These are phyloP conservation scores for Collybiopsis luxurians DNA, from an alignment of 768 basidiomycete genomes.

Conservation along the genomic window DNA sequence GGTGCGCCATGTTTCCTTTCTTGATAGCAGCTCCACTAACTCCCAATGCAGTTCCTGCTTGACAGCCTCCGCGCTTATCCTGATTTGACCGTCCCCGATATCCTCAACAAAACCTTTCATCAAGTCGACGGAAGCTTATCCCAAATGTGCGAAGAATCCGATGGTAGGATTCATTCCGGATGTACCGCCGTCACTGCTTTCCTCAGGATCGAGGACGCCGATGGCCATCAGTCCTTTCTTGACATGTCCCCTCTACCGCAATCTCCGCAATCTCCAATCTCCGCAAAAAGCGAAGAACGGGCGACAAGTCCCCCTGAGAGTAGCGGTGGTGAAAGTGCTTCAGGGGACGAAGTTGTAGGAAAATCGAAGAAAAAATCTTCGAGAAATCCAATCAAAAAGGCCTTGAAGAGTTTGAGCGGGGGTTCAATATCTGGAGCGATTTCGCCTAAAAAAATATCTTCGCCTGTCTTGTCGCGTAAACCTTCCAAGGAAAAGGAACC, in stretches of 20 bases:
- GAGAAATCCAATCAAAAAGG: constrained; percentile 52
- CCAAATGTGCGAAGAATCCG: constrained; percentile 78
- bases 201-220: constrained; percentile 82
- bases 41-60: constrained; percentile 9
- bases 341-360: constrained; percentile 26
- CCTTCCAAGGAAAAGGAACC: constrained; percentile 24
- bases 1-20: constrained; percentile 36
- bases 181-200: constrained; percentile 98
- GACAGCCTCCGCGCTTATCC: constrained; percentile 55
- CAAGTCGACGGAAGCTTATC: constrained; percentile 84
- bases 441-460: constrained; percentile 30
- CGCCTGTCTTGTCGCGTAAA: constrained; percentile 29
- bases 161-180: constrained; percentile 92
- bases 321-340: constrained; percentile 38
- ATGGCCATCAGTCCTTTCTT: constrained; percentile 72
- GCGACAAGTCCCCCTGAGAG: constrained; percentile 38
- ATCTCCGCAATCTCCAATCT: constrained; percentile 33
- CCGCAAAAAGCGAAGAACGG: constrained; percentile 23
- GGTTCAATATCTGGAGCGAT: constrained; percentile 28
- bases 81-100: constrained; percentile 68
- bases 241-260: constrained; percentile 25
- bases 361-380: constrained; percentile 34
- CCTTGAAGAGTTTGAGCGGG: constrained; percentile 49
- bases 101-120: constrained; percentile 94
- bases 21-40: constrained; percentile 8